Evolutionary conservation across 805 yeast species (phyloP), one percentile per base, ranked within the genome.

Genomic region (Candida vaughaniae): DNA sequence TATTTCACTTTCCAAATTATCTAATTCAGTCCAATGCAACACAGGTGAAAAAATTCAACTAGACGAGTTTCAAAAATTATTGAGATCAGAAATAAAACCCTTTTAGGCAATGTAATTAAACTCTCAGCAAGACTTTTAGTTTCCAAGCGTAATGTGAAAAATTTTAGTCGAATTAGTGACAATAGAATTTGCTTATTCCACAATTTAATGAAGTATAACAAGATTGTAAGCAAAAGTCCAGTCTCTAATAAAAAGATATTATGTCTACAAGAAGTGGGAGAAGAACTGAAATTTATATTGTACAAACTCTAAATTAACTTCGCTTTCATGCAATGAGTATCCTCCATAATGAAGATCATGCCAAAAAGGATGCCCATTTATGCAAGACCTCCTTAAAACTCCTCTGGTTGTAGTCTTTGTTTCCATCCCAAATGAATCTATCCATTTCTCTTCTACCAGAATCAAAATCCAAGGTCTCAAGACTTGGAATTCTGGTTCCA

Each of bases 361-460:
- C 70, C 22, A 68, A 41, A 39, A 62, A 60, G 5, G 68, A 59
- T 1, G 55, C 38, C 39, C 56, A 46, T 45, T 63, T 67, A 29
- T 51, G 51, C n/a, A 56, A 35, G 5, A 62, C 52, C 15, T 64
- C 70, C 35, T 62, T 62, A 25, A 60, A 19, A 31, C 52, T 63
- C 23, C 56, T 51, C 17, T 50, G 47, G 42, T 65, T 64, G 43
- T 63, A 67, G 35, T 67, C 72, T 33, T 59, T 53, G 17, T 85
- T 86, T 40, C 86, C 93, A 47, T 82, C 87, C 95, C 95, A 86
- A 16, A 80, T 77, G 45, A 76, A 76, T 33, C 88, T 66, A 58
- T 88, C 96, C 62, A 82, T 78, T 55, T 87, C 95, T 34, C 93
- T 71, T 49, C 95, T 67, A 2, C 95, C 95, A 0, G 87, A 75